phyloP scores from a whole-genome alignment of 768 basidiomycete genomes.

The Sutorius australiensis region DNA sequence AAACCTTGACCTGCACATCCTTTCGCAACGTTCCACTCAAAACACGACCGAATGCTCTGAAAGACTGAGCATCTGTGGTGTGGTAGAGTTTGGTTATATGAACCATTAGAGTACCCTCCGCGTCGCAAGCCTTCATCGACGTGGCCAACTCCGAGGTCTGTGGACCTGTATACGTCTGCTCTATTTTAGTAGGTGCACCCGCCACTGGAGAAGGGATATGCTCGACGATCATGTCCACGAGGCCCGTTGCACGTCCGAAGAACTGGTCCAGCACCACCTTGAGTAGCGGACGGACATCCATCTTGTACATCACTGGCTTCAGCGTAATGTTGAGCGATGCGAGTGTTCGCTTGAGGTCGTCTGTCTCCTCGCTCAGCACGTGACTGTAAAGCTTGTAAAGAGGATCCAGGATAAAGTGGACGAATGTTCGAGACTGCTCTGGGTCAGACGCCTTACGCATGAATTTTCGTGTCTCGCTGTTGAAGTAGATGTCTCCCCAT shows the following conservation, averaged over 20 bases:
- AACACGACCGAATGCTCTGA: slow-evolving; percentile 93
- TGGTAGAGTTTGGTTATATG: slow-evolving; percentile 95
- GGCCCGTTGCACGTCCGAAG: slow-evolving; percentile 85
- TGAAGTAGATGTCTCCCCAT: slow-evolving; percentile 98
- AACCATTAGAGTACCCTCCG: slow-evolving; percentile 86
- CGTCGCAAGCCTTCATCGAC: slow-evolving; percentile 79
- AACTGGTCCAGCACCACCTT: slow-evolving; percentile 95
- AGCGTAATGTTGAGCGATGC: slow-evolving; percentile 73
- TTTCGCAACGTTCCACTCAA: slow-evolving; percentile 86
- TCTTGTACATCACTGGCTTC: slow-evolving; percentile 94
- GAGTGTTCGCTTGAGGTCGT: slow-evolving; percentile 79
- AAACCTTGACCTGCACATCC: slow-evolving; percentile 86
- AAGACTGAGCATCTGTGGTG: slow-evolving; percentile 93
- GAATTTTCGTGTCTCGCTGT: slow-evolving; percentile 81
- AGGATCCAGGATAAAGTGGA: slow-evolving; percentile 94
- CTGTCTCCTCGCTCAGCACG: slow-evolving; percentile 91
- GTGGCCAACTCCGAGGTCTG: slow-evolving; percentile 74
- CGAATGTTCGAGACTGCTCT: slow-evolving; percentile 80
- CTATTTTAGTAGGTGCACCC: slow-evolving; percentile 62
- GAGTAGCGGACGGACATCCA: slow-evolving; percentile 93
- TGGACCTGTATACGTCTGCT: slow-evolving; percentile 85
- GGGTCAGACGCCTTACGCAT: slow-evolving; percentile 74
- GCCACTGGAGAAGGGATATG: slow-evolving; percentile 81
- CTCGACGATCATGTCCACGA: slow-evolving; percentile 89
- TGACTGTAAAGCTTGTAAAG: slow-evolving; percentile 96